Conservation (phyloP, 352 stramenopile species). For the Pythium insidiosum region DNA sequence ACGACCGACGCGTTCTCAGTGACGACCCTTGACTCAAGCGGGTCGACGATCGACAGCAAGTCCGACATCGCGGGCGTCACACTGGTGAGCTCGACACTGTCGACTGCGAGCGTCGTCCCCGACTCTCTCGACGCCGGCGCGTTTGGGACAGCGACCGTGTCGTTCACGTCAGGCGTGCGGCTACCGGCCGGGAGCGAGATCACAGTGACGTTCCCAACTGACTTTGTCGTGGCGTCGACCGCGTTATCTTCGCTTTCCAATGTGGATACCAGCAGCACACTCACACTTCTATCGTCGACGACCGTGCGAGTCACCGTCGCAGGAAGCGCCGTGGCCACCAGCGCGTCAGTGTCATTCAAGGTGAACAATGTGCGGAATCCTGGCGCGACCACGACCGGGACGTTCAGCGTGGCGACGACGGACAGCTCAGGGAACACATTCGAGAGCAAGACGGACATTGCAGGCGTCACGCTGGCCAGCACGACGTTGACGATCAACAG, state of each 20-base stretch:
- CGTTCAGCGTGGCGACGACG: conserved; percentile 26
- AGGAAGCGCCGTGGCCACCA: conserved; percentile 13
- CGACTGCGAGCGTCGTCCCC: conserved; percentile 5
- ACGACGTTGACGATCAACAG: conserved; percentile 3
- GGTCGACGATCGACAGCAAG: conserved; percentile 5
- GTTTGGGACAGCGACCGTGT: conserved; percentile 16
- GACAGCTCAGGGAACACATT: conserved; percentile 24
- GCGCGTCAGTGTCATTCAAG: conserved; percentile 27
- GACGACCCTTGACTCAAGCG: conserved; percentile 13
- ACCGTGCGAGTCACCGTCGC: conserved; percentile 22
- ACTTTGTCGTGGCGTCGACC: conserved; percentile 19
- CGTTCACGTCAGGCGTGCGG: conserved; percentile 23
- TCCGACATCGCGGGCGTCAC: background rate
- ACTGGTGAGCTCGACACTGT: too few species aligned
- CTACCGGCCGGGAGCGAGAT: conserved; percentile 26
- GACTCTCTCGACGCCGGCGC: conserved; percentile 19
- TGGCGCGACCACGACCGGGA: conserved; percentile 26
- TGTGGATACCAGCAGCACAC: conserved; percentile 18
- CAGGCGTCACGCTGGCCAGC: conserved; percentile 16
- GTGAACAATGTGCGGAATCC: conserved; percentile 44
- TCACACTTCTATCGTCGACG: conserved; percentile 7
- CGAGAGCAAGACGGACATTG: conserved; percentile 14
- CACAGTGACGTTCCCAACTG: conserved; percentile 27
- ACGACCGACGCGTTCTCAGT: conserved; percentile 17
- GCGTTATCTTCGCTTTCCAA: conserved; percentile 14